Evolutionary conservation across 176 grass and related monocot genomes (phyloP), one percentile per base, ranked within the genome.

Genomic region (Oryza australiensis): DNA sequence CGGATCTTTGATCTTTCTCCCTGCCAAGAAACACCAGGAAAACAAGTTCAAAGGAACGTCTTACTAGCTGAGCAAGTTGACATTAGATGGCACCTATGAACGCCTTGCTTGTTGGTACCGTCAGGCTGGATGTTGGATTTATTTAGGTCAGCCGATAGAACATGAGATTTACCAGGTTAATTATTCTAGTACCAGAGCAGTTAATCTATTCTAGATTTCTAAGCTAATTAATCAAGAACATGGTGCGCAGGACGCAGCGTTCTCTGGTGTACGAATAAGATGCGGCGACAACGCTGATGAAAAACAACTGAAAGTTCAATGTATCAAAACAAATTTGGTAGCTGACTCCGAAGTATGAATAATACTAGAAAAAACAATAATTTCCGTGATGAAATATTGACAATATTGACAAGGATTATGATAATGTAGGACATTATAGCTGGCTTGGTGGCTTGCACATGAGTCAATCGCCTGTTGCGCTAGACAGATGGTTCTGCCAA

Each of bases 281-380:
- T 45, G 40, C 1, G 30, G 51, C 37, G 69, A 38, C 2, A 22
- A 27, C 7, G 46, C 51, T 41, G 40, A 64, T 33, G 76, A 75
- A 34, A 40, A 75, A n/a, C 42, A 32, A 2, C 82, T 85, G 87
- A 76, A 66, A 89, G 40, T 43, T 76, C 82, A 26, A 70, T 76
- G 53, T 34, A 51, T 38, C 23, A 3, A 9, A 5, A 26, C 59
- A 76, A 57, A 9, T 35, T 55, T 37, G 42, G 24, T 16, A 66
- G 77, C 65, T 57, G 72, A 63, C 33, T 59, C 77, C 77, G 45
- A 81, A 33, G 59, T 12, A 9, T 13, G 0, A 27, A 15, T 4
- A 6, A 22, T 20, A 64, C 69, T 66, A 80, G 26, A 33, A 24
- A 23, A 64, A 55, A 57, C 42, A 35, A 26, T 6, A 33, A 26